Evolutionary conservation across 192 early-diverging fungal species (phyloP).

Genomic region (Umbelopsis sp.): DNA sequence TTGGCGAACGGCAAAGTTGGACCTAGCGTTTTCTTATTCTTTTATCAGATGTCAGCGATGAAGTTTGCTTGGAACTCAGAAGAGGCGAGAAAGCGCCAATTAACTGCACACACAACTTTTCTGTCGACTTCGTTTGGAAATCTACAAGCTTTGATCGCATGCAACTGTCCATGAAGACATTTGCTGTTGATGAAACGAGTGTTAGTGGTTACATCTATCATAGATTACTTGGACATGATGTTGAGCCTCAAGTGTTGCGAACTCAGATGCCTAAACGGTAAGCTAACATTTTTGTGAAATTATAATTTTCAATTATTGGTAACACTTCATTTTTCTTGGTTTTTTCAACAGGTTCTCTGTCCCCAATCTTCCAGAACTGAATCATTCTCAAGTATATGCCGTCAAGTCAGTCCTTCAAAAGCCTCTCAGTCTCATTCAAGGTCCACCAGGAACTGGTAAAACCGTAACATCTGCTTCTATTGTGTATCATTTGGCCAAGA

Average conservation of each 20-base stretch:
- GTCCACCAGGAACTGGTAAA: constrained; percentile 96
- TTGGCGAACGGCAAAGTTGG: background rate
- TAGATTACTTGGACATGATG: constrained; percentile 91
- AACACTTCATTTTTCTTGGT: background rate
- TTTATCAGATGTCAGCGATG: constrained; percentile 78
- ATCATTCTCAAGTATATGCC: constrained; percentile 95
- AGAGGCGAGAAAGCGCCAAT: constrained; percentile 70
- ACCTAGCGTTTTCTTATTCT: background rate
- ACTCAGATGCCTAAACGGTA: constrained; percentile 80
- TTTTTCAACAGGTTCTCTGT: constrained; percentile 67
- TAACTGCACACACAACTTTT: constrained; percentile 86
- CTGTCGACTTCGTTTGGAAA: constrained; percentile 99
- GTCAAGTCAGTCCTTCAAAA: constrained; percentile 92
- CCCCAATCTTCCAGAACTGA: constrained; percentile 93
- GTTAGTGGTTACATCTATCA: constrained; percentile 97
- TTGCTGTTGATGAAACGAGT: constrained; percentile 93
- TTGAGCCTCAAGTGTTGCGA: constrained; percentile 82
- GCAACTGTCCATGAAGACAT: constrained; percentile 95
- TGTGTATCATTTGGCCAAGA: constrained; percentile 94
- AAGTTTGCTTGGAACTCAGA: constrained; percentile 91
- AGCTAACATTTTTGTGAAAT: background rate
- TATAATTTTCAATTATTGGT: background rate
- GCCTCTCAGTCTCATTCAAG: constrained; percentile 95
- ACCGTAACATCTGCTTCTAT: constrained; percentile 97
- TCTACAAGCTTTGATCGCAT: constrained; percentile 96